Evolutionary conservation across 257 asterid genomes (phyloP), one percentile per base, ranked within the genome.

Genomic region (Solanum appendiculatum): DNA sequence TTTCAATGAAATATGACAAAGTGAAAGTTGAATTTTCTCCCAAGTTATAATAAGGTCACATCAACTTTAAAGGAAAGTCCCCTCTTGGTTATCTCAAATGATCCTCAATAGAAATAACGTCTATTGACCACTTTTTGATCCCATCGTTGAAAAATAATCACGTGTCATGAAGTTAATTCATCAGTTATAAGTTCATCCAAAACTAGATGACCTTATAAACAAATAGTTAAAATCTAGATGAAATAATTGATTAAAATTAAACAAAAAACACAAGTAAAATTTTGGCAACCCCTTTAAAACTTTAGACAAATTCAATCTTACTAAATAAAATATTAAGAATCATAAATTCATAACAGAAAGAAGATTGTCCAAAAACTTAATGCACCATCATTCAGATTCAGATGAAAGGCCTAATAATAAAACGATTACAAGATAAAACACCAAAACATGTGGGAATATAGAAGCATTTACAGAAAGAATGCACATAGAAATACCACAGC

Each of bases 381-480:
- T 48, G 29, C 23, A 40, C 2, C 58, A 75, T 75, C 83, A 75
- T 40, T 75, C 83, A 81, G 23, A 9, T 81, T 29, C 85, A 48
- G 68, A 48, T 81, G 44, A 81, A 81, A 48, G 68, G 31, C 21
- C 84, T 9, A 80, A 46, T 15, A 27, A 46, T 46, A 46, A 80
- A 39, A 16, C 60, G 2, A 80, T 80, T 46, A 80, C 85, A 80
- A 80, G 18, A 80, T 46, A 48, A 84, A 86, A 63, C 21, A 31
- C 87, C 75, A 72, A 54, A 37, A 58, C 31, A 81, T 9, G 85
- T 86, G 87, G 86, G 48, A 86, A 87, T 73, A 42, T 63, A 39
- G 54, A 91, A 83, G 77, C 89, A 90, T 92, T 90, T 91, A 92
- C 92, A 92, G 51, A 93, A 93, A 91, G 92, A 93, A 91, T 90